A percentile compares a stretch with the other conserved stretches of the same genome.
These are phyloP conservation scores for Platanthera zijinensis DNA, from an alignment of 106 monocot genomes.

Conservation along the genomic window DNA sequence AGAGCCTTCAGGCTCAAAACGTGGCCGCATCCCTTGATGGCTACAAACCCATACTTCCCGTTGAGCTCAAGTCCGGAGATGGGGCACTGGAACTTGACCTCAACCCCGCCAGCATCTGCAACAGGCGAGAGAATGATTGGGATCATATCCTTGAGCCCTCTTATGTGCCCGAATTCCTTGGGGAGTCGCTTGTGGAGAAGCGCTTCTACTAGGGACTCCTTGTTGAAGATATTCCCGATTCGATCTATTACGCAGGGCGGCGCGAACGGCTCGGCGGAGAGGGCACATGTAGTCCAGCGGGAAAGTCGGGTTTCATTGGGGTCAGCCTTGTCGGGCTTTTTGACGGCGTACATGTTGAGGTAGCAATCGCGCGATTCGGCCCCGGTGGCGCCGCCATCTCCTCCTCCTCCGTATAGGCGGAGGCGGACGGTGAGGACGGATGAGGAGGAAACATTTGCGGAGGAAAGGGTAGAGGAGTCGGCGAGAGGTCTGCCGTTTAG, in stretches of 20 bases:
- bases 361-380: conserved; percentile 99
- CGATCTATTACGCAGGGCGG: conserved; percentile 70
- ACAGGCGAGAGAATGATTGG: conserved; percentile 37
- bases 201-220: conserved; percentile 69
- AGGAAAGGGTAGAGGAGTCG: conserved; percentile 30
- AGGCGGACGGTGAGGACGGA: conserved; percentile 43
- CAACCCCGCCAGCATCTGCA: conserved; percentile 21
- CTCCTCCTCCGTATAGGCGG: conserved; percentile 76
- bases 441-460: conserved; percentile 17
- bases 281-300: conserved; percentile 80
- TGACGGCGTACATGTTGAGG: conserved; percentile 85
- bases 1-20: conserved; percentile 72
- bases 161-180: conserved; percentile 63
- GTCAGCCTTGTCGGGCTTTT: conserved; percentile 97
- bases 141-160: conserved; percentile 83
- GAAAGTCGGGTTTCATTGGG: conserved; percentile 84
- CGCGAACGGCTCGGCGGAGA: conserved; percentile 72
- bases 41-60: conserved; percentile 76
- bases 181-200: conserved; percentile 71
- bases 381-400: conserved; percentile 89
- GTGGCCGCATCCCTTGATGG: conserved; percentile 70
- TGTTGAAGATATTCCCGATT: conserved; percentile 85
- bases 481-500: conserved; percentile 44
- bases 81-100: conserved; percentile 75
- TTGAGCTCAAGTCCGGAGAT: conserved; percentile 77